These are phyloP conservation scores for Trichosporon asahii DNA, from an alignment of 1,284 basidiomycete species.

Conservation along the genomic window DNA sequence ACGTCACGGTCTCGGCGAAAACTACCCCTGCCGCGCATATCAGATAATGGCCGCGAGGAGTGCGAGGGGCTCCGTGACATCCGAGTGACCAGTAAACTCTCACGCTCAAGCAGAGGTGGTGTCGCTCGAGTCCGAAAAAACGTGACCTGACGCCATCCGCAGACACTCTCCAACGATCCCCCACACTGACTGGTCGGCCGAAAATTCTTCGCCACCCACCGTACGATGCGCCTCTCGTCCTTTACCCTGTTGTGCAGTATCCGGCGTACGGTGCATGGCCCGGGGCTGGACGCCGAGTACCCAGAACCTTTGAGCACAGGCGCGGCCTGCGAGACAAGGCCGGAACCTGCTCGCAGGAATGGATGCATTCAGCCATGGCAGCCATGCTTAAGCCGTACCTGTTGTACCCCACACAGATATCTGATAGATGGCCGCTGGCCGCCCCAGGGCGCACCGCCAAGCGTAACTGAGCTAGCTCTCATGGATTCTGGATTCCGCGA, in stretches of 20 bases:
- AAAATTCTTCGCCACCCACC: constrained; percentile 9
- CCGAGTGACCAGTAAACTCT: background rate
- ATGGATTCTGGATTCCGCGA: background rate
- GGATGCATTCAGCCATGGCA: background rate
- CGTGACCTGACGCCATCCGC: constrained; percentile 1
- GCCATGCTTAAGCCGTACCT: background rate
- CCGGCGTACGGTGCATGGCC: background rate
- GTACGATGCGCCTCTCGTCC: background rate
- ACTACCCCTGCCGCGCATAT: background rate
- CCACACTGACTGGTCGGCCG: background rate
- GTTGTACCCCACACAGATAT: background rate
- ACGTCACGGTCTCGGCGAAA: background rate
- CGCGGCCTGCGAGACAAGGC: background rate
- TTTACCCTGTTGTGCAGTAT: background rate
- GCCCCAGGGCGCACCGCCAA: background rate
- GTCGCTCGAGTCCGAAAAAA: background rate
- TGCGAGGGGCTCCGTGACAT: background rate
- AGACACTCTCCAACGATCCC: no score
- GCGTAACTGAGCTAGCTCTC: background rate
- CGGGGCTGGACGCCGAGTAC: background rate
- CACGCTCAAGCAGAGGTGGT: background rate
- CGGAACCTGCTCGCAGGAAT: background rate
- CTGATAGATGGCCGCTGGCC: background rate
- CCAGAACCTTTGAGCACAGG: background rate
- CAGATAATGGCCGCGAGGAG: background rate